These are phyloP conservation scores for Lichtheimia ornata DNA, from an alignment of 371 early-diverging fungal genomes.

Conservation along the genomic window DNA sequence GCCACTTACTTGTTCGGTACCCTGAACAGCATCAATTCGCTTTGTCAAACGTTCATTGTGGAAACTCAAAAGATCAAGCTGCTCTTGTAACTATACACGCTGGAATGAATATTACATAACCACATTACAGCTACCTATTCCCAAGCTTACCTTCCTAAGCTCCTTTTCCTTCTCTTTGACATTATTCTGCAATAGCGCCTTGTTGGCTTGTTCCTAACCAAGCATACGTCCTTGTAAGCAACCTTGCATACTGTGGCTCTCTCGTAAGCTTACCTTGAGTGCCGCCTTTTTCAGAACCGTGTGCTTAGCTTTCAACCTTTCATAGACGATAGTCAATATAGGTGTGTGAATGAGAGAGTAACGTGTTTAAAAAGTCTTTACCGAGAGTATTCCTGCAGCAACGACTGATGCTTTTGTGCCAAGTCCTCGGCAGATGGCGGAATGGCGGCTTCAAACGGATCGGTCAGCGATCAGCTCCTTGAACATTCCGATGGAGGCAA, in stretches of 20 bases:
- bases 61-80: conserved; percentile 63
- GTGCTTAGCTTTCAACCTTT: conserved; percentile 63
- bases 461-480: neutral
- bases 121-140: neutral
- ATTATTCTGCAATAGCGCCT: conserved; percentile 54
- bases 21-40: conserved; percentile 66
- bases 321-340: neutral
- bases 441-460: conserved; percentile 32
- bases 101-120: neutral
- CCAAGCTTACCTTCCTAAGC: conserved; percentile 53
- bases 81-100: conserved; percentile 47
- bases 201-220: conserved; percentile 62
- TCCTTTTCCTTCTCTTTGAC: conserved; percentile 70
- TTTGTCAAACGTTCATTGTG: conserved; percentile 69
- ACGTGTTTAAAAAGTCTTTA: conserved; percentile 18
- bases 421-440: conserved; percentile 60
- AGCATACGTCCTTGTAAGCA: neutral
- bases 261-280: conserved; percentile 45
- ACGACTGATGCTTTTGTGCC: conserved; percentile 59
- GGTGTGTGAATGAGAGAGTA: neutral
- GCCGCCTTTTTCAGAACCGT: conserved; percentile 65
- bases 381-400: conserved; percentile 65
- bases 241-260: neutral
- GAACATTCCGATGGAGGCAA: neutral
- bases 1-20: conserved; percentile 32